Base-by-base conservation (phyloP, 345 rosid species). In the Dipteronia dyeriana region DNA sequence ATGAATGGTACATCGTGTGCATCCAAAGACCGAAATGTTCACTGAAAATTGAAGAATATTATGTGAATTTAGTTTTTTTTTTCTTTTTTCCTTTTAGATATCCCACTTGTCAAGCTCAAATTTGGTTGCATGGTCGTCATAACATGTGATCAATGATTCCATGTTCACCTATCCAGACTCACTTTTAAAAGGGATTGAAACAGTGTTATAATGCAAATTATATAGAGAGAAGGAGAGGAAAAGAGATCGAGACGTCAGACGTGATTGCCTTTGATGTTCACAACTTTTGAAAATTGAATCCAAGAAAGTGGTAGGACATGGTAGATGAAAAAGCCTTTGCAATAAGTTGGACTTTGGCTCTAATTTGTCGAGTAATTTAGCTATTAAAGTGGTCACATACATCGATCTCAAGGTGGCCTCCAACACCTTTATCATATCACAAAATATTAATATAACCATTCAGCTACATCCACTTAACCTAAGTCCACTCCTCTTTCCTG, bases 231-330 rank as follows among this genome's bases (percentile, higher is more conserved):
- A 51, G 68, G 72, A 4, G 51, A 20, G 26, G 65, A 39, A 61
- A 73, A 74, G 45, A 73, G 66, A 71, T 59, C 7, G 53, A 62
- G 74, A 80, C 59, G 49, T 71, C 45, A 62, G 74, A 80, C 59
- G 49, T 71, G 78, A 67, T 73, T 23, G 65, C 45, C 70, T 10
- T 41, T 41, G 10, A 45, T 70, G 65, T 65, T 61, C 71, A 41
- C 54, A 23, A 43, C 79, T 68, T 82, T 80, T 77, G 78, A 77
- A 79, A 64, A 68, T 63, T 82, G 73, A 56, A 57, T 53, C 59
- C 29, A 13, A 51, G 19, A 63, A 64, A 72, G 75, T 78, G 82
- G 76, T 59, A 63, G 80, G 80, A 43, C 78, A 57, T 20, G 45
- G n/a, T 14, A 8, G 0, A 13, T 1, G 22, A 54, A 79, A 54